These are phyloP conservation scores for Pseudogymnoascus sp. DNA, from an alignment of 2,329 filamentous ascomycete species.

Conservation along the genomic window DNA sequence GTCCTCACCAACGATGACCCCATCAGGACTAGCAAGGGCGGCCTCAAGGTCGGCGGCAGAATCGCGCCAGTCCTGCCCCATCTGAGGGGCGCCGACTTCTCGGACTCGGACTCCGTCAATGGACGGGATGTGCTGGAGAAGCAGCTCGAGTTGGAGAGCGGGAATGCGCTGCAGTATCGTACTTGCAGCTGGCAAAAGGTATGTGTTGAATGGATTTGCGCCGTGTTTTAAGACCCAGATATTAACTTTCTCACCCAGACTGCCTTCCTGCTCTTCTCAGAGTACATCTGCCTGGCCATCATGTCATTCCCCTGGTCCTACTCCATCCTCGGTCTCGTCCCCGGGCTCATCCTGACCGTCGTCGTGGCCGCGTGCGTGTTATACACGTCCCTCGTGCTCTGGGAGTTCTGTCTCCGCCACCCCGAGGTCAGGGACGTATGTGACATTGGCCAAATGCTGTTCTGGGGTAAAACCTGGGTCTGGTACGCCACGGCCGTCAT, in stretches of 20 bases:
- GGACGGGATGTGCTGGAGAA: constrained; percentile 35
- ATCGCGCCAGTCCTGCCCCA: constrained; percentile 27
- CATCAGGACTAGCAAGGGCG: background rate
- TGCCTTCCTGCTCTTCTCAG: constrained; percentile 80
- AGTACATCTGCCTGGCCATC: constrained; percentile 88
- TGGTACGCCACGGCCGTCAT: constrained; percentile 68
- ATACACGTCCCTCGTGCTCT: constrained; percentile 67
- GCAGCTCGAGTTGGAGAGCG: constrained; percentile 70
- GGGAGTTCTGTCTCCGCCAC: constrained; percentile 82
- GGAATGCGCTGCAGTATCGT: constrained; percentile 78
- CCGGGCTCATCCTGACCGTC: constrained; percentile 74
- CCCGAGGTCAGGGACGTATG: constrained; percentile 89
- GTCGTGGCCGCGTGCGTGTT: constrained; percentile 71
- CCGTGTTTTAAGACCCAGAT: constrained; percentile 7
- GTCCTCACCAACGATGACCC: constrained; percentile 13
- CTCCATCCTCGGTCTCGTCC: constrained; percentile 76
- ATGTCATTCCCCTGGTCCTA: constrained; percentile 97
- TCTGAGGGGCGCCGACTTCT: constrained; percentile 20
- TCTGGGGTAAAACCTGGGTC: constrained; percentile 72
- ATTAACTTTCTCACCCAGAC: constrained; percentile 44
- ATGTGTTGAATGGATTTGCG: constrained; percentile 16
- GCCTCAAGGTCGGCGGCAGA: constrained; percentile 18
- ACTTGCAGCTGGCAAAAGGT: constrained; percentile 92
- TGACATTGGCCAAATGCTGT: constrained; percentile 91
- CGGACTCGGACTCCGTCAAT: constrained; percentile 15